Evolutionary conservation across 257 asterid species (phyloP).

Genomic region (Nicotiana paniculata): DNA sequence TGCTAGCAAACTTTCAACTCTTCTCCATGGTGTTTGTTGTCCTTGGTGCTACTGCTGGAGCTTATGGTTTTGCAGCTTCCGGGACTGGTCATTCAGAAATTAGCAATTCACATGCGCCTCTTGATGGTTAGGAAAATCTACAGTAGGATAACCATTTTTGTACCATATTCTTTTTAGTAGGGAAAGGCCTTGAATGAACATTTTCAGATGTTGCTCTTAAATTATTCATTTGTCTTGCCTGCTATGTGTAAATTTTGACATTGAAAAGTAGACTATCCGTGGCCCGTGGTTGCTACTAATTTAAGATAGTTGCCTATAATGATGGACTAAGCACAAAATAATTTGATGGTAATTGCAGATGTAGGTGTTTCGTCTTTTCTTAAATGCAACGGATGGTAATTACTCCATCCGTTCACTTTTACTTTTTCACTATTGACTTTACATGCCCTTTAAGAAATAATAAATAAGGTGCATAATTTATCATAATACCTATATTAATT

Average conservation of each 20-base stretch:
- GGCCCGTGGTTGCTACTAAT: background rate
- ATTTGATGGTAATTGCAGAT: background rate
- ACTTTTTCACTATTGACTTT: too few species aligned
- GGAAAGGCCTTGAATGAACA: background rate
- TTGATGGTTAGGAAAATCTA: slow-evolving; percentile 25
- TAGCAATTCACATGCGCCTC: slow-evolving; percentile 12
- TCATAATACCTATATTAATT: too few species aligned
- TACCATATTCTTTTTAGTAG: background rate
- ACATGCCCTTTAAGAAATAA: too few species aligned
- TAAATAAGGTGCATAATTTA: too few species aligned
- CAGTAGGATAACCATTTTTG: background rate
- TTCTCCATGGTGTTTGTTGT: slow-evolving; percentile 53
- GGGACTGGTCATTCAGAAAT: slow-evolving; percentile 16
- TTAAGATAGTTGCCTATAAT: background rate
- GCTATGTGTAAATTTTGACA: background rate
- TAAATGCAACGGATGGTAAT: too few species aligned
- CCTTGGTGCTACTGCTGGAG: slow-evolving; percentile 45
- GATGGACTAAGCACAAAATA: background rate
- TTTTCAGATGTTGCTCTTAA: background rate
- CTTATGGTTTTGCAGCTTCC: slow-evolving; percentile 45
- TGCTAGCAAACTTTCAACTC: slow-evolving; percentile 75
- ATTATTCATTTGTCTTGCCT: background rate
- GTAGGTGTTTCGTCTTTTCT: too few species aligned
- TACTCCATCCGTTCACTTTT: too few species aligned
- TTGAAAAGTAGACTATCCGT: background rate